These are phyloP conservation scores for Sporothrix pallida DNA, from an alignment of 2,329 filamentous ascomycete genomes.

Conservation along the genomic window DNA sequence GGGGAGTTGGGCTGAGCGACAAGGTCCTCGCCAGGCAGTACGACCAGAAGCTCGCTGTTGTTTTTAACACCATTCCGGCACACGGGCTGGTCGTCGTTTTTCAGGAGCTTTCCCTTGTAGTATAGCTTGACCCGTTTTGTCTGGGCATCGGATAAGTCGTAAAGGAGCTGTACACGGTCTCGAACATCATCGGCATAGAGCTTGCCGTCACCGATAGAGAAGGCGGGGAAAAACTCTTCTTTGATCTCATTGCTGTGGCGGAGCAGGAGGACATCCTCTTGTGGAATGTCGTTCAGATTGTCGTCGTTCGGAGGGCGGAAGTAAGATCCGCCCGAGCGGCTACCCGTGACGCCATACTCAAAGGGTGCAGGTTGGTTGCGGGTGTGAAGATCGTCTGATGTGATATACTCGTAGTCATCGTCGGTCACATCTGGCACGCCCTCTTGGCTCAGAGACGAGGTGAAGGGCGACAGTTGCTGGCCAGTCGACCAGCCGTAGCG, in stretches of 20 bases:
- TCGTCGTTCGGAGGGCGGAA: slow-evolving; percentile 34
- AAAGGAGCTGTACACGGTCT: slow-evolving; percentile 69
- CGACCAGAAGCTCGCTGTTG: slow-evolving; percentile 65
- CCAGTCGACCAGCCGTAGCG: slow-evolving; percentile 57
- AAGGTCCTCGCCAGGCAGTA: slow-evolving; percentile 57
- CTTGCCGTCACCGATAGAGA: slow-evolving; percentile 75
- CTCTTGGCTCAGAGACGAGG: slow-evolving; percentile 51
- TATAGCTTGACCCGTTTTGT: slow-evolving; percentile 66
- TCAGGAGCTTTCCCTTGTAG: slow-evolving; percentile 75
- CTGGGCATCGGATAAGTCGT: slow-evolving; percentile 64
- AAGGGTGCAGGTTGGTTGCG: slow-evolving; percentile 47
- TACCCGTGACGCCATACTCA: slow-evolving; percentile 23
- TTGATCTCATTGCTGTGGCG: slow-evolving; percentile 71
- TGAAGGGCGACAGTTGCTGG: slow-evolving; percentile 56
- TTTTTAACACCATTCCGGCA: slow-evolving; percentile 67
- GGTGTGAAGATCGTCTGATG: slow-evolving; percentile 71
- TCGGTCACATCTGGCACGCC: slow-evolving; percentile 67
- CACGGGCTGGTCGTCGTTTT: slow-evolving; percentile 63
- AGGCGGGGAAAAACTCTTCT: slow-evolving; percentile 74
- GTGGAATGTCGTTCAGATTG: slow-evolving; percentile 47
- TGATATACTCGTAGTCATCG: slow-evolving; percentile 82
- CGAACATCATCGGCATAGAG: slow-evolving; percentile 69
- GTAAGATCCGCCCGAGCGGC: slow-evolving; percentile 39
- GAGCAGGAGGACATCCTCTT: slow-evolving; percentile 74
- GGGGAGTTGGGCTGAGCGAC: slow-evolving; percentile 41